Evolutionary conservation across 179 eudicot species (phyloP), one percentile per base, ranked within the genome.

Genomic region (Silene coronaria): DNA sequence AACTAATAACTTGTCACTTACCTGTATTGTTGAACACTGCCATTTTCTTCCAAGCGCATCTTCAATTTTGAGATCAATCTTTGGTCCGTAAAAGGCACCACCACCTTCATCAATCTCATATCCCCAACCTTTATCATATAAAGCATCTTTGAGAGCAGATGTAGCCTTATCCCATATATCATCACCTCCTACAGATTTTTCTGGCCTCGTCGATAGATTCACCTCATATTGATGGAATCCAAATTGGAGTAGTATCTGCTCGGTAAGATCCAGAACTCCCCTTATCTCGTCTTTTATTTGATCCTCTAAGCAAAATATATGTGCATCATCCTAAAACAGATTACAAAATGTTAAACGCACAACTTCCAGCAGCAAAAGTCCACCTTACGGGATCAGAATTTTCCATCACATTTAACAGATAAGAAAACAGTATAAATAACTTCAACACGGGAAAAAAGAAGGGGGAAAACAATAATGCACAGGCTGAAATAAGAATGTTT

Each of bases 21-120:
- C 99, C 96, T 95, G 97, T 81, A 93, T 86, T 45, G 99, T 95
- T 22, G 99, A 95, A 75, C 99, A 95, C 70, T 95, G 99, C 99
- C 99, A 95, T 83, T 92, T 95, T 84, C 99, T 89, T 78, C 99
- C 99, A 67, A 95, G 96, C 79, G 99, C 99, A 85, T 95, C 99
- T 85, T 95, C 99, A 71, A 95, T 95, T 83, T 95, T 95, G 76
- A 95, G 97, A 87, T 95, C 99, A 75, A 95, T 95, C 80, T 95
- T 95, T 17, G 99, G 99, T 45, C 99, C 99, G 75, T 95, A 95
- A 73, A 95, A 95, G 67, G 99, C 99, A 67, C 99, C 99, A 32
- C 97, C 99, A 55, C 99, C 99, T 79, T 89, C 97, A 80, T 92
- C 99, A 69, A 95, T 80, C 80, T 92, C 85, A 80, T 92, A 95